Evolutionary conservation across 202 grass and related monocot genomes (phyloP).

Genomic region (Zoysia matrella): DNA sequence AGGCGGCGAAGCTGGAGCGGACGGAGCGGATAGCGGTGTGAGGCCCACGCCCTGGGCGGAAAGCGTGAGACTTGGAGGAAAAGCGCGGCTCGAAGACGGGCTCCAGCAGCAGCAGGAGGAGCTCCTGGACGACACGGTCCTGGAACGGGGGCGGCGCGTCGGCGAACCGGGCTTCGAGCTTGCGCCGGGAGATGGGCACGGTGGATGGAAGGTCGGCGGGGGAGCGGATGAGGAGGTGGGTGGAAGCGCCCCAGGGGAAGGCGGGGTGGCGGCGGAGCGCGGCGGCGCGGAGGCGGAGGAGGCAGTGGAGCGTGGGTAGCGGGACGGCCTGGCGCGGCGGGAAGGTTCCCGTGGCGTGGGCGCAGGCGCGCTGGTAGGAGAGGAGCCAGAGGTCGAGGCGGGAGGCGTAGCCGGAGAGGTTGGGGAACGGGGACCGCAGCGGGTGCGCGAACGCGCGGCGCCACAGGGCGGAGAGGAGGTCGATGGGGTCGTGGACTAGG

Average conservation of each 20-base stretch:
- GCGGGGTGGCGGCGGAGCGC: slow-evolving; percentile 64
- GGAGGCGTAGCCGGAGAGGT: slow-evolving; percentile 86
- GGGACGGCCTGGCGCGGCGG: slow-evolving; percentile 65
- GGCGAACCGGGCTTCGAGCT: slow-evolving; percentile 63
- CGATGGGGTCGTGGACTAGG: slow-evolving; percentile 82
- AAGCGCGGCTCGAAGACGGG: slow-evolving; percentile 83
- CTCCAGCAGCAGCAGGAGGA: slow-evolving; percentile 84
- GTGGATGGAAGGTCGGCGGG: slow-evolving; percentile 74
- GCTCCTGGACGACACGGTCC: slow-evolving; percentile 88
- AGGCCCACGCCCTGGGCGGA: slow-evolving; percentile 73
- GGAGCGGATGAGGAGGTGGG: slow-evolving; percentile 74
- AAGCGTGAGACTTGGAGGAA: slow-evolving; percentile 87
- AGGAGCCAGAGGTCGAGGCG: slow-evolving; percentile 91
- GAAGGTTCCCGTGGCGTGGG: slow-evolving; percentile 75
- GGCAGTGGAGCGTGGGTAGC: slow-evolving; percentile 71
- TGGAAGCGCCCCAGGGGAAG: slow-evolving; percentile 80
- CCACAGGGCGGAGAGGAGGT: slow-evolving; percentile 78
- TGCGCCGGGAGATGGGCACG: slow-evolving; percentile 71
- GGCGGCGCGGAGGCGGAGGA: slow-evolving; percentile 68
- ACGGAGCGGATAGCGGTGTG: slow-evolving; percentile 82
- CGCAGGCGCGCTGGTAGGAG: slow-evolving; percentile 88
- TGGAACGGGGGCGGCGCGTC: slow-evolving; percentile 71
- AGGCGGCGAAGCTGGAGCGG: slow-evolving; percentile 79
- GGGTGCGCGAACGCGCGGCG: slow-evolving; percentile 70
- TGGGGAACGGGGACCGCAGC: slow-evolving; percentile 53